A percentile compares a stretch with the other conserved stretches of the same genome.
Conservation (phyloP, 805 yeast genomes). For the Schwanniomyces pseudopolymorphus region DNA sequence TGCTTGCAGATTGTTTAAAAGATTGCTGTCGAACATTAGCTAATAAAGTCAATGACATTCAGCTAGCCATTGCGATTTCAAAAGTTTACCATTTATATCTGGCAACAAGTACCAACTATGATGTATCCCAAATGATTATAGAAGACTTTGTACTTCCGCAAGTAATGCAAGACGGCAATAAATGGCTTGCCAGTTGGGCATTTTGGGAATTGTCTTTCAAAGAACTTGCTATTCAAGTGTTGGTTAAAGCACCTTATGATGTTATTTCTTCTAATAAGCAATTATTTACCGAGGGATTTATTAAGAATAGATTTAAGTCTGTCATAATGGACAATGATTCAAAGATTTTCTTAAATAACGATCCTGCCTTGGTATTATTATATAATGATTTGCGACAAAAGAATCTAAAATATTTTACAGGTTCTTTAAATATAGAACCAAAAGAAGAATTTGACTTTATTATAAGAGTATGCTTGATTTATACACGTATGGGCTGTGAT, state of each 20-base stretch:
- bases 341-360: slow-evolving; percentile 57
- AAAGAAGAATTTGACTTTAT: slow-evolving; percentile 61
- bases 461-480: slow-evolving; percentile 61
- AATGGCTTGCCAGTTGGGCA: slow-evolving; percentile 83
- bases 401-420: slow-evolving; percentile 48
- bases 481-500: slow-evolving; percentile 91
- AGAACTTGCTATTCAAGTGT: slow-evolving; percentile 56
- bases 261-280: slow-evolving; percentile 21
- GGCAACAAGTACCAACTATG: slow-evolving; percentile 33
- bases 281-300: slow-evolving; percentile 21
- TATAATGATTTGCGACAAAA: slow-evolving; percentile 61
- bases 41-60: slow-evolving; percentile 63
- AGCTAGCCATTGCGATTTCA: slow-evolving; percentile 78
- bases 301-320: slow-evolving; percentile 10
- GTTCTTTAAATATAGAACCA: slow-evolving; percentile 45
- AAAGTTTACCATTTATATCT: slow-evolving; percentile 59
- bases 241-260: slow-evolving; percentile 54
- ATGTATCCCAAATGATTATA: slow-evolving; percentile 38
- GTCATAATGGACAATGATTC: slow-evolving; percentile 14
- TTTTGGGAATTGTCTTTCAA: slow-evolving; percentile 57
- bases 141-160: slow-evolving; percentile 50
- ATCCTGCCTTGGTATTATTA: slow-evolving; percentile 74
- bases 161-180: slow-evolving; percentile 62
- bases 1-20: slow-evolving; percentile 69
- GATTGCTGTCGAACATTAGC: slow-evolving; percentile 79